Evolutionary conservation across 345 rosid genomes (phyloP).

Genomic region (Physaria fendleri): DNA sequence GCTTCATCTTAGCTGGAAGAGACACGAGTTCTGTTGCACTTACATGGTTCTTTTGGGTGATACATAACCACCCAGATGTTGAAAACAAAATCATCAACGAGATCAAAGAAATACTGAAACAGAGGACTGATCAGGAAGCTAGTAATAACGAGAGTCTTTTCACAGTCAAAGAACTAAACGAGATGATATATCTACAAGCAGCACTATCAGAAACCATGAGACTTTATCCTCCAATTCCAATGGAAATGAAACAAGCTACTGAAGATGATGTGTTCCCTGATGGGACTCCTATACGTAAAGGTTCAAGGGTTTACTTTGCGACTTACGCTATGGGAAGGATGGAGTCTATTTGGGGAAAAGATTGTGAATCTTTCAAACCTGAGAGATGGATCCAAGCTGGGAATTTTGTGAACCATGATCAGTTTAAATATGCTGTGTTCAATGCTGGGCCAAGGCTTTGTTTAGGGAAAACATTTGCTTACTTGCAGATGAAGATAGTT

Average conservation of each 20-base stretch:
- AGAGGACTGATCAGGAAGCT: slow-evolving; percentile 6
- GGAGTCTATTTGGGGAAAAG: slow-evolving; percentile 50
- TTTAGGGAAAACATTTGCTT: slow-evolving; percentile 40
- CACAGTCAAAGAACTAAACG: slow-evolving; percentile 34
- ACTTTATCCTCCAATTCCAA: slow-evolving; percentile 57
- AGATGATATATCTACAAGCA: slow-evolving; percentile 51
- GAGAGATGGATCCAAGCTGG: slow-evolving; percentile 45
- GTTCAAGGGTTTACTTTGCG: slow-evolving; percentile 45
- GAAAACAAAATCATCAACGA: slow-evolving; percentile 29
- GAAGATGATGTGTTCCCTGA: slow-evolving; percentile 52
- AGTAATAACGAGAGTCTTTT: slow-evolving; percentile 13
- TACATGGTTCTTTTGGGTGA: slow-evolving; percentile 47
- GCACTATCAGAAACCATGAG: slow-evolving; percentile 48
- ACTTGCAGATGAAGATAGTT: slow-evolving; percentile 38
- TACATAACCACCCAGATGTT: slow-evolving; percentile 37
- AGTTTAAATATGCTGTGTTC: slow-evolving; percentile 37
- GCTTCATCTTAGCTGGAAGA: slow-evolving; percentile 54
- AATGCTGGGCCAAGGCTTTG: slow-evolving; percentile 41
- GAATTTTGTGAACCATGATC: slow-evolving; percentile 20
- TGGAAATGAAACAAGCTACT: slow-evolving; percentile 49
- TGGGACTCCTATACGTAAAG: slow-evolving; percentile 45
- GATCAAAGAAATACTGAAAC: slow-evolving; percentile 10
- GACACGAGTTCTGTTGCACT: slow-evolving; percentile 52
- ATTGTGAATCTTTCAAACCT: slow-evolving; percentile 45
- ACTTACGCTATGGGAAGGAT: slow-evolving; percentile 68